Percentiles rank a stretch among this genome's conserved stretches.
Evolutionary conservation across 306 rosid species (phyloP).

Genomic region (Mucuna pruriens): DNA sequence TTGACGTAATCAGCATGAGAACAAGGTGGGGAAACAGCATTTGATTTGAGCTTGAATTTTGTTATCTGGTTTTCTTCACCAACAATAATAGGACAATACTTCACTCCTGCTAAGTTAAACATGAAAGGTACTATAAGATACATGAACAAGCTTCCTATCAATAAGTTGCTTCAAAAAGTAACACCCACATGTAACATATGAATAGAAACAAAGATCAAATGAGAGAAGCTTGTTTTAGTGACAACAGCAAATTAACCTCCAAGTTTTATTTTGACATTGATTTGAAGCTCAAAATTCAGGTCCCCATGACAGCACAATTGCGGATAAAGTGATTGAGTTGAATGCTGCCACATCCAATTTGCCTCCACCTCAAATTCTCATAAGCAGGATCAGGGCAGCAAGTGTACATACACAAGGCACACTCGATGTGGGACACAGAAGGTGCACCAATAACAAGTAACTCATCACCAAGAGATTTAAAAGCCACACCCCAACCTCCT

Average conservation of each 20-base stretch:
- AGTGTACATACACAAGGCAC: constrained; percentile 54
- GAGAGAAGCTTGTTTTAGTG: background rate
- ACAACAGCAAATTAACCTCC: constrained; percentile 1
- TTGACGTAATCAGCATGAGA: constrained; percentile 1
- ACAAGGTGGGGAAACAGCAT: background rate
- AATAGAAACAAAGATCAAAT: constrained; percentile 16
- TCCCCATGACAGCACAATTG: constrained; percentile 82
- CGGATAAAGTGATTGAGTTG: constrained; percentile 62
- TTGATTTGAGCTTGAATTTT: constrained; percentile 19
- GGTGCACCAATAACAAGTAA: constrained; percentile 75
- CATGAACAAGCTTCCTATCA: constrained; percentile 32
- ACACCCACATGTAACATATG: background rate
- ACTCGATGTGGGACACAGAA: constrained; percentile 23
- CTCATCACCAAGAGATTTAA: constrained; percentile 78
- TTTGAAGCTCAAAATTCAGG: constrained; percentile 42
- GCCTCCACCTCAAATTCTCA: constrained; percentile 64
- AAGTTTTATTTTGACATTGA: constrained; percentile 27
- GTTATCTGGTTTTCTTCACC: constrained; percentile 9
- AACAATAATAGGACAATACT: constrained; percentile 15
- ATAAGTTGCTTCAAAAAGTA: constrained; percentile 13
- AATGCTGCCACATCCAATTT: constrained; percentile 51
- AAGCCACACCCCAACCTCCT: constrained; percentile 88
- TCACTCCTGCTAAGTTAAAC: constrained; percentile 7
- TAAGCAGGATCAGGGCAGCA: constrained; percentile 65
- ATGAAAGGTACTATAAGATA: constrained; percentile 16